Conservation (phyloP, 768 basidiomycete species). For the Tephrocybe sp. region DNA sequence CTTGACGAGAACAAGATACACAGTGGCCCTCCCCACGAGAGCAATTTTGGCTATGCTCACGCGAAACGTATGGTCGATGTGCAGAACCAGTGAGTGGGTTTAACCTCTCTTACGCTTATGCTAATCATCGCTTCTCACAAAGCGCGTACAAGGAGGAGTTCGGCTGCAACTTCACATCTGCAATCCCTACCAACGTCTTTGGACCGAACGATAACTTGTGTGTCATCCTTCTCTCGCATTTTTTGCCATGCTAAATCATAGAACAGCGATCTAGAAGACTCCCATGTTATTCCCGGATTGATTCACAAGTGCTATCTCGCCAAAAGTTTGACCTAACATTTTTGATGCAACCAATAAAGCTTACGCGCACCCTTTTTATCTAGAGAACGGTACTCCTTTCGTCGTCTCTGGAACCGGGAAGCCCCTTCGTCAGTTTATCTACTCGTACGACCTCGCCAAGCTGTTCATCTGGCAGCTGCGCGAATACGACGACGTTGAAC, state of each 20-base stretch:
- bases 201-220: conserved; percentile 94
- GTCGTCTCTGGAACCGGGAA: conserved; percentile 88
- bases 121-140: not conserved
- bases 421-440: conserved; percentile 96
- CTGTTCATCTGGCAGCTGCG: conserved; percentile 92
- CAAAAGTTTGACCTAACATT: conserved; percentile 55
- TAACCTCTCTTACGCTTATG: not conserved
- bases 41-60: conserved; percentile 96
- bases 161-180: conserved; percentile 92
- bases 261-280: conserved; percentile 77
- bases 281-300: conserved; percentile 93
- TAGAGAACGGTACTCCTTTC: conserved; percentile 85
- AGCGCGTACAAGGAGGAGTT: conserved; percentile 97
- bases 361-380: conserved; percentile 8
- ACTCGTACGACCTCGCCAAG: conserved; percentile 93
- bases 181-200: conserved; percentile 98
- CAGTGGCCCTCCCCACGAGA: conserved; percentile 86
- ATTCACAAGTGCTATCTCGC: conserved; percentile 93
- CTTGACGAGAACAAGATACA: conserved; percentile 94
- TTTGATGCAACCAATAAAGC: not conserved
- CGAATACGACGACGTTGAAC: conserved; percentile 91
- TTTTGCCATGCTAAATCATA: conserved; percentile 8
- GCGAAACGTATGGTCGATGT: conserved; percentile 96
- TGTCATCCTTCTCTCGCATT: conserved; percentile 16
- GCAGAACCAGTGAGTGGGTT: conserved; percentile 76